A percentile compares a stretch with the other conserved stretches of the same genome.
phyloP scores from a whole-genome alignment of 352 stramenopile genomes.

The Phytophthora cajani region DNA sequence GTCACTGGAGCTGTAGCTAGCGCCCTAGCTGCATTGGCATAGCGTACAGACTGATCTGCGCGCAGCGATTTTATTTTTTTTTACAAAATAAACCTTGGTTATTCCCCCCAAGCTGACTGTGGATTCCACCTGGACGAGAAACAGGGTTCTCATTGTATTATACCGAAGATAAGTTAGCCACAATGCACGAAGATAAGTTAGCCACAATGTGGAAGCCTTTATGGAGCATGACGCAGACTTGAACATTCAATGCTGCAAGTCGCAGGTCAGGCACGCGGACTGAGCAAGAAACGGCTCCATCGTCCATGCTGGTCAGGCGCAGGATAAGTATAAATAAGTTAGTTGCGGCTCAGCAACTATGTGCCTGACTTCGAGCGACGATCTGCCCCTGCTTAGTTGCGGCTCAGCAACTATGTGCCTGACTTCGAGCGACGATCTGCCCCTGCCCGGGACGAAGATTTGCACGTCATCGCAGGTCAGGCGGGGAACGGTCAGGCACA shows the following conservation, averaged over 20 bases:
- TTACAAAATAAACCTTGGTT: neutral
- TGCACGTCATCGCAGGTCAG: conserved; percentile 15
- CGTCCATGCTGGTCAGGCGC: neutral
- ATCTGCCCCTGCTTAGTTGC: neutral
- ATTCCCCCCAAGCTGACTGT: neutral
- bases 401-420: neutral
- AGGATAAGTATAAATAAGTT: neutral
- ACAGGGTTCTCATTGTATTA: too few species aligned
- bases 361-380: too few species aligned
- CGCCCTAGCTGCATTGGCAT: conserved; percentile 20
- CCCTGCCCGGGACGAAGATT: conserved; percentile 2
- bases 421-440: neutral
- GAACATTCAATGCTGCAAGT: neutral
- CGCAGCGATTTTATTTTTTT: conserved; percentile 11
- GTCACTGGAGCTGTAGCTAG: conserved; percentile 24
- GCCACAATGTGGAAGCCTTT: too few species aligned
- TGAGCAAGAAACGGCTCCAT: conserved; percentile 3
- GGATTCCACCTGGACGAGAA: too few species aligned
- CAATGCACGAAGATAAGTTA: too few species aligned
- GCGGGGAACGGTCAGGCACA: conserved; percentile 6
- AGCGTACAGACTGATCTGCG: neutral
- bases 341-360: too few species aligned
- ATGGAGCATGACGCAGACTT: too few species aligned
- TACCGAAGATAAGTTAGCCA: too few species aligned
- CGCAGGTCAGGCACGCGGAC: conserved; percentile 21